A percentile compares a stretch with the other conserved stretches of the same genome.
Conservation (phyloP, 2,329 filamentous ascomycete species). For the Penicillium sp. region DNA sequence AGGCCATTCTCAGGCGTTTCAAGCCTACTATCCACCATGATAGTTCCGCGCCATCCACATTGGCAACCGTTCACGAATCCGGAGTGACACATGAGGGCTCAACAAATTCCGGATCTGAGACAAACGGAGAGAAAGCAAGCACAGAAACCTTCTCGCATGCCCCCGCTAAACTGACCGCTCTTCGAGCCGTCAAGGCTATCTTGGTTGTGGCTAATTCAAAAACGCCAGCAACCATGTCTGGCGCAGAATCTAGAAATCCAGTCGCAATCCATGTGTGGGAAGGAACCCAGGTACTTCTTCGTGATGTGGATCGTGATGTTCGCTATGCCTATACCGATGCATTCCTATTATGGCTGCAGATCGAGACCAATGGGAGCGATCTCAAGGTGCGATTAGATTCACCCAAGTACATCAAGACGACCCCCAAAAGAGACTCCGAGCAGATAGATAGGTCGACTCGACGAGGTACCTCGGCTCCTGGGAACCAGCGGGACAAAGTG, state of each 20-base stretch:
- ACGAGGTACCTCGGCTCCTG: slow-evolving; percentile 67
- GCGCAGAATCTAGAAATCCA: slow-evolving; percentile 66
- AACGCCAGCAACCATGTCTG: slow-evolving; percentile 57
- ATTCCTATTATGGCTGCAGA: slow-evolving; percentile 75
- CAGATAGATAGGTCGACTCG: slow-evolving; percentile 47
- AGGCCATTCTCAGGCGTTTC: slow-evolving; percentile 72
- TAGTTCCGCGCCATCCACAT: slow-evolving; percentile 42
- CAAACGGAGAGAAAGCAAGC: slow-evolving; percentile 46
- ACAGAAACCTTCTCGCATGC: slow-evolving; percentile 60
- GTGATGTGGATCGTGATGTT: slow-evolving; percentile 73
- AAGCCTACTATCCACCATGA: slow-evolving; percentile 59
- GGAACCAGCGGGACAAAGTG: slow-evolving; percentile 55
- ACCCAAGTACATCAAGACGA: slow-evolving; percentile 44
- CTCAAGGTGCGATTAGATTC: slow-evolving; percentile 60
- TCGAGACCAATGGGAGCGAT: slow-evolving; percentile 70
- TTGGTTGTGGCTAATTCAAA: slow-evolving; percentile 74
- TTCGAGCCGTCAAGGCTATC: slow-evolving; percentile 78
- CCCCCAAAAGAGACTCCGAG: slow-evolving; percentile 44
- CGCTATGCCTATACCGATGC: slow-evolving; percentile 83
- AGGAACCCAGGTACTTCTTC: slow-evolving; percentile 89
- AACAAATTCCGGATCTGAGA: slow-evolving; percentile 21
- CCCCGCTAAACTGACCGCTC: slow-evolving; percentile 61
- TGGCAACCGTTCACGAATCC: slow-evolving; percentile 25
- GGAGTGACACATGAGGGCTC: slow-evolving; percentile 4
- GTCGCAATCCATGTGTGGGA: slow-evolving; percentile 88